A percentile compares a stretch with the other conserved stretches of the same genome.
phyloP scores from a whole-genome alignment of 345 rosid genomes.

The Salix suchowensis region DNA sequence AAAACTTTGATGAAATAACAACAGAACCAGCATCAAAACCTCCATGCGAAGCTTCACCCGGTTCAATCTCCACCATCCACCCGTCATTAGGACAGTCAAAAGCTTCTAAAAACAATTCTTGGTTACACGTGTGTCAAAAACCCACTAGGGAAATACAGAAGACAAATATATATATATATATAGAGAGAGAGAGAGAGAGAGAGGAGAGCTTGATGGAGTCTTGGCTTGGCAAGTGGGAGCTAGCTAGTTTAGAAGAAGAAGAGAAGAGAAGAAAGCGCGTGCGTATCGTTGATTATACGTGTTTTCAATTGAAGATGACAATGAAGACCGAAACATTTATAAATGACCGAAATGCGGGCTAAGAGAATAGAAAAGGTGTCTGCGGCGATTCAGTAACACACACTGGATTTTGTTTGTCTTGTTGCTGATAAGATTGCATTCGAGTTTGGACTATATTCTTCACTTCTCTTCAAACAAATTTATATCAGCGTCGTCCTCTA shows the following conservation, averaged over 20 bases:
- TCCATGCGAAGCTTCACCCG: constrained; percentile 15
- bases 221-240: constrained; percentile 13
- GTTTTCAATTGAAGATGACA: neutral
- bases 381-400: neutral
- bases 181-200: neutral
- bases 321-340: neutral
- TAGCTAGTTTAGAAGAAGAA: constrained; percentile 14
- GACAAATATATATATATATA: neutral
- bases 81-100: constrained; percentile 12
- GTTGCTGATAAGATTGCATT: neutral
- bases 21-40: constrained; percentile 15
- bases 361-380: neutral
- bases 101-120: neutral
- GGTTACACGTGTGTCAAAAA: neutral
- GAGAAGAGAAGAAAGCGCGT: constrained; percentile 37
- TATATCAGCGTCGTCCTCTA: constrained; percentile 28
- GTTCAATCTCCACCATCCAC: constrained; percentile 19
- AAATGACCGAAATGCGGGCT: neutral
- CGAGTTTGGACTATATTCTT: constrained; percentile 5
- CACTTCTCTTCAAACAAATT: neutral
- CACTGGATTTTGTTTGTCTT: constrained; percentile 12
- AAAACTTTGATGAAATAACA: constrained; percentile 26
- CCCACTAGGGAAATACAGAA: neutral
- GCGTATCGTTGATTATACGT: neutral
- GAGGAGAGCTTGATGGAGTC: neutral